These are phyloP conservation scores for Phytophthora rubi DNA, from an alignment of 352 stramenopile species.

Conservation along the genomic window DNA sequence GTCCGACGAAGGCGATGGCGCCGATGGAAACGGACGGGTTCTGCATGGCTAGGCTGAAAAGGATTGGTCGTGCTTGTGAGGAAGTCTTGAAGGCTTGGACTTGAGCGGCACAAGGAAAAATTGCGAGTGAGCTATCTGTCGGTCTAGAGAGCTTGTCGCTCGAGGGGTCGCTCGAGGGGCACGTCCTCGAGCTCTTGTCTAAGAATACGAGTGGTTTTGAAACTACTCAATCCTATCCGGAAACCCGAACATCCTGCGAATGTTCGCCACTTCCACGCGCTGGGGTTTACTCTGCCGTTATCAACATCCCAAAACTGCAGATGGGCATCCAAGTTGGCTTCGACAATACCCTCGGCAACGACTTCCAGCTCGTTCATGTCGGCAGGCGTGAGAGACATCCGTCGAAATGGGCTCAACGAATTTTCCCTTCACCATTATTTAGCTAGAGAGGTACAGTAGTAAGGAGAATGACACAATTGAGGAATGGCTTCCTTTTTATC, in stretches of 20 bases:
- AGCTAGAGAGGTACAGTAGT: not conserved
- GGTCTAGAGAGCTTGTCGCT: too few species aligned
- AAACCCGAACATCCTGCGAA: too few species aligned
- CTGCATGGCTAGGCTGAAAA: too few species aligned
- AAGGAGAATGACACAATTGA: not conserved
- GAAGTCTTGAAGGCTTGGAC: too few species aligned
- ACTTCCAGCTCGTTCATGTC: slow-evolving; percentile 30
- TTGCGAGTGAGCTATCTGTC: too few species aligned
- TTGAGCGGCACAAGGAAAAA: too few species aligned
- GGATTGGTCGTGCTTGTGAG: too few species aligned
- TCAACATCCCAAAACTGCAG: slow-evolving; percentile 31
- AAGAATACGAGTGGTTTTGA: too few species aligned
- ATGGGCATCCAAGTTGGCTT: slow-evolving; percentile 37
- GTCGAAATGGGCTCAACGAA: slow-evolving; percentile 30
- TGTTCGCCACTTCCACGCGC: slow-evolving; percentile 25
- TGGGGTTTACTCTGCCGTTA: slow-evolving; percentile 31
- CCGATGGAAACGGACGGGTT: too few species aligned
- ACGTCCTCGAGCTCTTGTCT: not conserved
- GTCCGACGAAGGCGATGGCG: too few species aligned
- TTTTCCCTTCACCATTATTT: slow-evolving; percentile 20
- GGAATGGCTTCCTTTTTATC: slow-evolving; percentile 7
- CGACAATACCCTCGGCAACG: slow-evolving; percentile 26
- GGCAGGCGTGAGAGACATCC: slow-evolving; percentile 16
- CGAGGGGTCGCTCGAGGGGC: too few species aligned
- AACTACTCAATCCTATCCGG: too few species aligned